A percentile compares a stretch with the other conserved stretches of the same genome.
Evolutionary conservation across 78 protist species (phyloP).

Genomic region (Polysphondylium violaceum): DNA sequence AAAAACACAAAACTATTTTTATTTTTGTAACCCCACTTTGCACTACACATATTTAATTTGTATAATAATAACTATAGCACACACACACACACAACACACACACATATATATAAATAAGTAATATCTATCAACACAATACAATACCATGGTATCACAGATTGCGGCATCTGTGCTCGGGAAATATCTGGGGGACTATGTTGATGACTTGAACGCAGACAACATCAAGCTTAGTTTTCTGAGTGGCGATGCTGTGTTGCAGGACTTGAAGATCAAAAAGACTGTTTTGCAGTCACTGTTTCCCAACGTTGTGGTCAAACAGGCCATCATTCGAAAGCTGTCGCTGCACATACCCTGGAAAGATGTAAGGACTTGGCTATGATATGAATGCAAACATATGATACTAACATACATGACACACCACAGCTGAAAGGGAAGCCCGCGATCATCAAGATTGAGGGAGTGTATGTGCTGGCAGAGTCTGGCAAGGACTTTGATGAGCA

Average conservation of each 20-base stretch:
- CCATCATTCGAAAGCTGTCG: conserved; percentile 49
- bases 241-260: conserved; percentile 62
- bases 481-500: conserved; percentile 55
- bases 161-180: conserved; percentile 51
- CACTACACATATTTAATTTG: no score
- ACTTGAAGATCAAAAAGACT: conserved; percentile 64
- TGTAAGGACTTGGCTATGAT: conserved; percentile 7
- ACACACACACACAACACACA: neutral
- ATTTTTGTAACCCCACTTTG: no score
- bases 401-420: neutral
- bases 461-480: conserved; percentile 68
- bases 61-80: no score
- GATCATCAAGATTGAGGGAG: conserved; percentile 54
- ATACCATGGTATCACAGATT: conserved; percentile 37
- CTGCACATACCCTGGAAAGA: conserved; percentile 70
- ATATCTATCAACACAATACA: neutral
- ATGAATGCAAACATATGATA: neutral
- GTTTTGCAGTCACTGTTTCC: conserved; percentile 42
- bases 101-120: neutral
- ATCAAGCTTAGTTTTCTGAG: conserved; percentile 39
- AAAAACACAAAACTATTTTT: no score
- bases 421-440: conserved; percentile 63
- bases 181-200: conserved; percentile 64
- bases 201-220: conserved; percentile 65
- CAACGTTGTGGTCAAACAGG: conserved; percentile 58